Conservation (phyloP, 192 early-diverging fungal genomes). For the Glomus cerebriforme region DNA sequence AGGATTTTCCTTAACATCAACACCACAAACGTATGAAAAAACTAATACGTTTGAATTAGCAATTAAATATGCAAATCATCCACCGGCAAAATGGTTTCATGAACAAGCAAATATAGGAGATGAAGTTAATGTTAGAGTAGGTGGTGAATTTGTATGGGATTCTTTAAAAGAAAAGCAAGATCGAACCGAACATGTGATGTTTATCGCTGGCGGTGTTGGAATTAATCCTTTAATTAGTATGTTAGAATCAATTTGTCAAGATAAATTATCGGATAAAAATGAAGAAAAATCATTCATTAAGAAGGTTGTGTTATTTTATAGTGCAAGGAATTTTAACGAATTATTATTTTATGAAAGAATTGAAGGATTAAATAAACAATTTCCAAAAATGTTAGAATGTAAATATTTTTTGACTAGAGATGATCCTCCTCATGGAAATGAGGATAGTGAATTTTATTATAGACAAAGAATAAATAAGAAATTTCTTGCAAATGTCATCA, state of each 20-base stretch:
- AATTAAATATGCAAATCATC: slow-evolving; percentile 31
- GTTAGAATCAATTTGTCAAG: slow-evolving; percentile 9
- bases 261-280: background rate
- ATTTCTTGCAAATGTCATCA: background rate
- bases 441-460: slow-evolving; percentile 6
- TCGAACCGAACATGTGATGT: background rate
- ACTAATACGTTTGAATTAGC: slow-evolving; percentile 28
- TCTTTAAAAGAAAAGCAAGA: slow-evolving; percentile 9
- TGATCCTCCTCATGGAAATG: background rate
- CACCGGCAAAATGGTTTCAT: slow-evolving; percentile 36
- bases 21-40: background rate
- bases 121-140: slow-evolving; percentile 30
- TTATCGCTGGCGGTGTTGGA: slow-evolving; percentile 37
- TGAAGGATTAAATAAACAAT: slow-evolving; percentile 7
- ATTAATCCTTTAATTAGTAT: slow-evolving; percentile 37
- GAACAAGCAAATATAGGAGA: slow-evolving; percentile 23
- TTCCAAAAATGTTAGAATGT: slow-evolving; percentile 6
- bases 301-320: slow-evolving; percentile 29
- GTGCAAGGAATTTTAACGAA: slow-evolving; percentile 21
- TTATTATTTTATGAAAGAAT: slow-evolving; percentile 32
- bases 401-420: slow-evolving; percentile 23
- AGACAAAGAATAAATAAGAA: slow-evolving; percentile 5
- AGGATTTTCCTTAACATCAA: slow-evolving; percentile 35
- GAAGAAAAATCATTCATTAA: background rate
- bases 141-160: slow-evolving; percentile 30